Conservation (phyloP, 768 basidiomycete genomes). For the Tulasnella sp. region DNA sequence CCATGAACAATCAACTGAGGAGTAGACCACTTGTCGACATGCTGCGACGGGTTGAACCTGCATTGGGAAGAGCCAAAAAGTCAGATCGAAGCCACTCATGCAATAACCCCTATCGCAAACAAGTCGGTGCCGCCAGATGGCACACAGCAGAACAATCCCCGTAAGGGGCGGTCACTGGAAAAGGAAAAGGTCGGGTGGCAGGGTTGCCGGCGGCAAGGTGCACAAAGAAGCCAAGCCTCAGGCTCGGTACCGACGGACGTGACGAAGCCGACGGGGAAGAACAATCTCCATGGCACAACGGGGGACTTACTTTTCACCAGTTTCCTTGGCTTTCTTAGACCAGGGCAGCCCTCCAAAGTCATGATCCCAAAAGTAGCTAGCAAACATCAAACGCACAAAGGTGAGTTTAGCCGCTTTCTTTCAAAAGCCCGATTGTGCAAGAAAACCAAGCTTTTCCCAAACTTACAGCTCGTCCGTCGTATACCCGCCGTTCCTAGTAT, state of each 20-base stretch:
- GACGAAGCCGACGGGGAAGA: neutral
- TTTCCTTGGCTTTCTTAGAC: slow-evolving; percentile 53
- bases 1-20: slow-evolving; percentile 83
- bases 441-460: neutral
- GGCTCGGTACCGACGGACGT: neutral
- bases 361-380: slow-evolving; percentile 42
- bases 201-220: neutral
- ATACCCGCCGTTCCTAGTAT: slow-evolving; percentile 73
- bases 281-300: neutral
- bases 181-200: neutral
- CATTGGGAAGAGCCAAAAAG: neutral
- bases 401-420: neutral
- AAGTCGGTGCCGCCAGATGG: neutral
- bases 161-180: neutral
- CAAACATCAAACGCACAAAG: neutral
- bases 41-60: slow-evolving; percentile 76
- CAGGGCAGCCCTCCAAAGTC: slow-evolving; percentile 83
- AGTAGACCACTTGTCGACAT: slow-evolving; percentile 78
- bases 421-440: slow-evolving; percentile 34
- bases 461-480: slow-evolving; percentile 77
- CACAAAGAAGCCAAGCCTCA: neutral
- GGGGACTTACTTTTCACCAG: slow-evolving; percentile 53
- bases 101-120: neutral
- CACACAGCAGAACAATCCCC: neutral
- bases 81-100: neutral